Conservation (phyloP, 2,329 filamentous ascomycete species). For the Aspergillus aculeatus region DNA sequence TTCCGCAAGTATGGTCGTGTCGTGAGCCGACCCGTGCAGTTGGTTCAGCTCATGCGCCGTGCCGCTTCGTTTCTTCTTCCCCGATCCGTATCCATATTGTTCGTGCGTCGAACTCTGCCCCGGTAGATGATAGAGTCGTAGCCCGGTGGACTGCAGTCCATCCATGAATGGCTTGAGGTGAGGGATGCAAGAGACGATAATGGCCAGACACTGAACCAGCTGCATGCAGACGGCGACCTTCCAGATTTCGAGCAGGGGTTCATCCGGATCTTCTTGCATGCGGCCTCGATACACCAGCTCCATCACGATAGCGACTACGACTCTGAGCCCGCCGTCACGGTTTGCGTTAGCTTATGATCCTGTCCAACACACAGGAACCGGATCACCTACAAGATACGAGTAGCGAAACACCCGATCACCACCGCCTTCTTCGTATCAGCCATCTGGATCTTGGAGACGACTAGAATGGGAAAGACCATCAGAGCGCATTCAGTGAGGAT, state of each 20-base stretch:
- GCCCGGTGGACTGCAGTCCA: conserved; percentile 1
- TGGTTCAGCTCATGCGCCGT: neutral
- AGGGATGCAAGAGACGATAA: neutral
- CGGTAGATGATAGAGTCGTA: neutral
- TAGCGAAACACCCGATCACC: neutral
- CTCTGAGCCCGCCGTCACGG: neutral
- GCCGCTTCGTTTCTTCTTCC: neutral
- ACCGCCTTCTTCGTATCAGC: neutral
- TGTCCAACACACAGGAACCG: neutral
- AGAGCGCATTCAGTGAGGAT: neutral
- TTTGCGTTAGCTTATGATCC: neutral
- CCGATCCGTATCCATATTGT: neutral
- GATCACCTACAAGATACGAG: neutral
- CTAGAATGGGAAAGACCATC: neutral
- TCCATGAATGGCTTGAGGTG: conserved; percentile 5
- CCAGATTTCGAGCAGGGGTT: neutral
- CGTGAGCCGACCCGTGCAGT: neutral
- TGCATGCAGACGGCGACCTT: neutral
- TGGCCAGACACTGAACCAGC: neutral
- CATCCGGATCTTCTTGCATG: neutral
- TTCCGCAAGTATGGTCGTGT: neutral
- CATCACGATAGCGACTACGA: neutral
- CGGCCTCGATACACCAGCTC: conserved; percentile 1
- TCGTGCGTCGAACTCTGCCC: neutral
- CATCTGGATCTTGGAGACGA: neutral